These are phyloP conservation scores for Fagopyrum esculentum DNA, from an alignment of 148 eudicot species.

Conservation along the genomic window DNA sequence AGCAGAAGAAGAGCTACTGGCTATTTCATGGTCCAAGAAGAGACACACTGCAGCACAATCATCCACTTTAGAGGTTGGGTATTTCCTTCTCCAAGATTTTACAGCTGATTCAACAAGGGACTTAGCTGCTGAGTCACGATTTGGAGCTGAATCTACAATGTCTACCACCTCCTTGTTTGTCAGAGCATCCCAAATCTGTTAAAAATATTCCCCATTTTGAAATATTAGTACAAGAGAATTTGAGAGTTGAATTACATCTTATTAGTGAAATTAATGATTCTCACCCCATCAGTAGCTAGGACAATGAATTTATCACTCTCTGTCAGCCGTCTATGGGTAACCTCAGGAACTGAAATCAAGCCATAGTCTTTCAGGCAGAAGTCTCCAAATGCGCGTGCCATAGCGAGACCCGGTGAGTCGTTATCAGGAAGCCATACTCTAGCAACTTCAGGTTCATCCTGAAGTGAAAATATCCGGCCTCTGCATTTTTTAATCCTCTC, in stretches of 20 bases:
- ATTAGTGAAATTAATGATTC: neutral
- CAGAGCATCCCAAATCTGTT: conserved; percentile 90
- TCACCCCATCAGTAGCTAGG: conserved; percentile 89
- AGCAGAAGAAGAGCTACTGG: conserved; percentile 33
- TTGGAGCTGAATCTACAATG: conserved; percentile 51
- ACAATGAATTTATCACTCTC: conserved; percentile 78
- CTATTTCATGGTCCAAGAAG: conserved; percentile 41
- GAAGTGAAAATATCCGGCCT: conserved; percentile 85
- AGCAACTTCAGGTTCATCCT: conserved; percentile 83
- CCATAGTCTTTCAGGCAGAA: conserved; percentile 91
- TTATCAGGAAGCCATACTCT: conserved; percentile 83
- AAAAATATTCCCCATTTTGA: too few species aligned
- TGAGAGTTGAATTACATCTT: too few species aligned
- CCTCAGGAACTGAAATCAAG: conserved; percentile 73
- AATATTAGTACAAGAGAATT: too few species aligned
- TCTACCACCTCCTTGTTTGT: conserved; percentile 78
- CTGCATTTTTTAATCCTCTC: conserved; percentile 76
- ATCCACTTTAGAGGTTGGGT: conserved; percentile 83
- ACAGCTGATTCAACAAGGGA: conserved; percentile 67
- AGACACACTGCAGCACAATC: conserved; percentile 93
- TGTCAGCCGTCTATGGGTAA: conserved; percentile 50
- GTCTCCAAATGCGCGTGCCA: conserved; percentile 97
- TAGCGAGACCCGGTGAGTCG: conserved; percentile 88
- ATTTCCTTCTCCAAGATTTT: conserved; percentile 61
- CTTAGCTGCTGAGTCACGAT: conserved; percentile 57